Base-by-base conservation (phyloP, 2,329 filamentous ascomycete species). In the Parafenestella ontariensis region DNA sequence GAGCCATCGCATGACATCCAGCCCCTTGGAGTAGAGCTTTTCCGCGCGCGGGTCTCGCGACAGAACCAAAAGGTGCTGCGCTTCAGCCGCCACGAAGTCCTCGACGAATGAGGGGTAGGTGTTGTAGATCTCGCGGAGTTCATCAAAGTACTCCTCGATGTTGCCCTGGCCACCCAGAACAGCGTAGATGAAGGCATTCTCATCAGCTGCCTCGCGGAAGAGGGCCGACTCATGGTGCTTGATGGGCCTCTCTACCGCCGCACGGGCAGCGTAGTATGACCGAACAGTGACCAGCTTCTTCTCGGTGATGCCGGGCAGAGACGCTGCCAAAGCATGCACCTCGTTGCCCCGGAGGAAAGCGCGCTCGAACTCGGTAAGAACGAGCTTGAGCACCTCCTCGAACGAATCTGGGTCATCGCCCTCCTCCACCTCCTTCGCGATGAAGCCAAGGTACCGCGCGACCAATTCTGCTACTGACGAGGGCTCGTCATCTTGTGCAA, bases 131-230 rank as follows among this genome's bases (percentile, higher is more conserved):
- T 96, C 90, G 52, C 95, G 88, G 59, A 99, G 85, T 81, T 99
- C 95, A 66, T 99, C 94, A 71, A 99, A 99, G 79, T 99, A 99
- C 79, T 99, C 96, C 78, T 99, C 94, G 61, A 99, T 98, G 78
- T 99, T 99, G 68, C 95, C 95, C 77, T 99, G 95, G 6, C 95
- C 95, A 56, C 95, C 95, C 65, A 98, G 96, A 58, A 99, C 92
- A 62, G 89, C 93, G 81, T 96, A 99, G 56, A 99, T 86, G 67
- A 87, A 89, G 49, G 93, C 93, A 51, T 88, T 87, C 58, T 87
- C 89, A 59, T 97, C 93, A 42, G 90, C 88, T 9, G 92, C 92
- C 46, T 95, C 94, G 65, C 95, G 87, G 72, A 97, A 86, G 42
- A 99, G 85, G 31, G 95, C 96, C 36, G 96, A 98, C 74, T 96